A percentile compares a stretch with the other conserved stretches of the same genome.
Conservation (phyloP, 2,329 filamentous ascomycete species). For the Colletotrichum eleusines region DNA sequence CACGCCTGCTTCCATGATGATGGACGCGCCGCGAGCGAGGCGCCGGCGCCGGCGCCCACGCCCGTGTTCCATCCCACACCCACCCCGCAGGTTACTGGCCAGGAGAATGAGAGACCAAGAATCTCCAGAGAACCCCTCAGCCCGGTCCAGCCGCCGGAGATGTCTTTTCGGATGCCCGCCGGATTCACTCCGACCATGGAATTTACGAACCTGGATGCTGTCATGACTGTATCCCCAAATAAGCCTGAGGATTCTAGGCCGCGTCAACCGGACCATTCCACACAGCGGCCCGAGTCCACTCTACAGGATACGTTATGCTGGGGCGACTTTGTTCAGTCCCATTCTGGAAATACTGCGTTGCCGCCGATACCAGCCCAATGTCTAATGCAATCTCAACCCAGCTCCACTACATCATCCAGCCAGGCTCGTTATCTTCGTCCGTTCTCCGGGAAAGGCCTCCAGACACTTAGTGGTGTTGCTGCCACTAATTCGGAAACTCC, state of each 20-base stretch:
- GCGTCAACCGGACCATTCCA: conserved; percentile 45
- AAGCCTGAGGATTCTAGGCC: conserved; percentile 45
- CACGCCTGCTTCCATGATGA: conserved; percentile 73
- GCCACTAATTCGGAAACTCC: conserved; percentile 49
- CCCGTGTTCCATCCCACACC: conserved; percentile 19
- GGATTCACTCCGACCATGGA: conserved; percentile 56
- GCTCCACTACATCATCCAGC: conserved; percentile 65
- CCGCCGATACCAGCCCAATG: conserved; percentile 65
- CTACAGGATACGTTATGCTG: conserved; percentile 70
- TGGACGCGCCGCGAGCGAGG: conserved; percentile 48
- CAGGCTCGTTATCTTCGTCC: conserved; percentile 65
- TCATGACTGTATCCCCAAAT: conserved; percentile 53
- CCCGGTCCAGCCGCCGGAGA: conserved; percentile 61
- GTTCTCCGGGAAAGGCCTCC: conserved; percentile 67
- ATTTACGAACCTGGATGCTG: conserved; percentile 53
- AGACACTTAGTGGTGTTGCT: conserved; percentile 61
- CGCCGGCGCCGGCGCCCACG: conserved; percentile 36
- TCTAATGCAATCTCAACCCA: conserved; percentile 63
- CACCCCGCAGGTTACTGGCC: conserved; percentile 50
- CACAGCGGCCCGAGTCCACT: conserved; percentile 53
- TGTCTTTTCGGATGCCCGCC: conserved; percentile 56
- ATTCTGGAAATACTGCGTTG: conserved; percentile 51
- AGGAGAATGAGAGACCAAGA: conserved; percentile 67
- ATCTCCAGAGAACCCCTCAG: conserved; percentile 64
- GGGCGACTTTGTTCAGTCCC: conserved; percentile 58